Evolutionary conservation across 148 eudicot genomes (phyloP).

Genomic region (Fagopyrum tataricum): DNA sequence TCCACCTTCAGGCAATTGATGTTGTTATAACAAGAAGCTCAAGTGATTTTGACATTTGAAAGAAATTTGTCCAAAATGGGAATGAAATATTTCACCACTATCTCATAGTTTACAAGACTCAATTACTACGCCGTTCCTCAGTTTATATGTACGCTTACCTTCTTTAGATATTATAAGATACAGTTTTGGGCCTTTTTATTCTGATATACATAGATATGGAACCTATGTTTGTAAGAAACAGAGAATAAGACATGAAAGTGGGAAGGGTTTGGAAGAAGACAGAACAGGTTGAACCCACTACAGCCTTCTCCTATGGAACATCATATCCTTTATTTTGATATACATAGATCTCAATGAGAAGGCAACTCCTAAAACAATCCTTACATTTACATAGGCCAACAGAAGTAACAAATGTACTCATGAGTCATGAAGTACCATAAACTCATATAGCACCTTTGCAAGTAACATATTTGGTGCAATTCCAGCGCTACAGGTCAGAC

Average conservation of each 20-base stretch:
- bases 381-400: background rate
- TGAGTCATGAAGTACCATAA: background rate
- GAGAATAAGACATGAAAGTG: background rate
- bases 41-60: background rate
- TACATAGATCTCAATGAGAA: background rate
- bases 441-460: slow-evolving; percentile 59
- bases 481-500: slow-evolving; percentile 97
- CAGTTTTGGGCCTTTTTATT: background rate
- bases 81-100: background rate
- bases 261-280: background rate
- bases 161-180: background rate
- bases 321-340: background rate
- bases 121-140: background rate
- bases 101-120: background rate
- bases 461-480: slow-evolving; percentile 88
- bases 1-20: background rate
- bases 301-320: background rate
- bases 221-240: background rate
- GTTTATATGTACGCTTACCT: background rate
- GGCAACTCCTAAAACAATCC: background rate
- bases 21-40: background rate
- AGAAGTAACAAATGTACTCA: background rate
- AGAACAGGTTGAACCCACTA: background rate
- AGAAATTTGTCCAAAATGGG: background rate
- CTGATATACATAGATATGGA: background rate